Base-by-base conservation (phyloP, 345 rosid species). In the Arabidopsis thaliana region DNA sequence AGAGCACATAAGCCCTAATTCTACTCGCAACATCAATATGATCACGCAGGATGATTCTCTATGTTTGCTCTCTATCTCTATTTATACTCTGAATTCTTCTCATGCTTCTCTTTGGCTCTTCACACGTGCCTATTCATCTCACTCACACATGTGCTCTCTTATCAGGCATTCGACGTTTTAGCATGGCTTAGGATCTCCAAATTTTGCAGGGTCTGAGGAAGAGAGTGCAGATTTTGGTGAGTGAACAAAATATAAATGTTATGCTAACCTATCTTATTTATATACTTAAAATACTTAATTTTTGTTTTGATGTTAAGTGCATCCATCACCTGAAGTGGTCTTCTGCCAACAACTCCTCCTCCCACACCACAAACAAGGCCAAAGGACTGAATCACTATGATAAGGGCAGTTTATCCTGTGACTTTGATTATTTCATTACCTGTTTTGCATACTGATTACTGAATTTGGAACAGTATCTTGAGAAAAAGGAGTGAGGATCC, bases 291-390 rank as follows among this genome's bases (percentile, higher is more conserved):
- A 61, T 10, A 36, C 38, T 52, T 32, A 46, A 32, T 2, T 22
- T 36, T 49, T 42, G 28, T 76, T 59, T 42, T 32, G 28, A 38
- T 75, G 53, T 75, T 13, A 78, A 93, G 98, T 71, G 58, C 76
- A 77, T 73, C 42, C 65, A 45, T 79, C 92, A 72, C 88, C 92
- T 72, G 84, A 80, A 16, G 69, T 91, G 60, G 82, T 40, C 69
- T 91, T 30, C 81, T 75, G 71, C 77, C 96, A 33, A 74, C 85
- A 61, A 93, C 98, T 57, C 89, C 96, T 71, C 89, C 56, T 23
- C 14, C 83, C 2, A 79, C 12, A 60, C 69, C n/a, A 33, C 73
- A 56, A 78, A 71, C 48, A 67, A 76, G 74, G 78, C 67, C 36
- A 42, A 79, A 83, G 85, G 74, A 16, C 20, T 16, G 20, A 78